A percentile compares a stretch with the other conserved stretches of the same genome.
phyloP scores from a whole-genome alignment of 306 rosid species.

The Rosa rugosa region DNA sequence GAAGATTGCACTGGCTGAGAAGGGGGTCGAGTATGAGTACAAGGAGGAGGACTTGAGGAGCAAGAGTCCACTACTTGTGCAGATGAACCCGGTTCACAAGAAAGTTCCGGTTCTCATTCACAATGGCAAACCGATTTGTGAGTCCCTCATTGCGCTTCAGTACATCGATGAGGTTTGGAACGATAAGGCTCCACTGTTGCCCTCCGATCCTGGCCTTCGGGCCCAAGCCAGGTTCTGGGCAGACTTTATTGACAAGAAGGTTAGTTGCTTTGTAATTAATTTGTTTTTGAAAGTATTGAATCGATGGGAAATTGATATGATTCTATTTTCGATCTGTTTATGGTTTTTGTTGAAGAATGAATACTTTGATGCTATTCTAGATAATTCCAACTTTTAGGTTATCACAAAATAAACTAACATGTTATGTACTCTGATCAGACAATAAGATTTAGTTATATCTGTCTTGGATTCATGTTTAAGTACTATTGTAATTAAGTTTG shows the following conservation, averaged over 20 bases:
- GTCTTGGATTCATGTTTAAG: too few species aligned
- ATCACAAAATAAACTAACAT: too few species aligned
- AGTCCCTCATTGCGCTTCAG: slow-evolving; percentile 39
- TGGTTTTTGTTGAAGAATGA: too few species aligned
- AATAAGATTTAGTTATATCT: too few species aligned
- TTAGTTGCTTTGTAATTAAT: not conserved
- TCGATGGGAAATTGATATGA: too few species aligned
- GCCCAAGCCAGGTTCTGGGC: slow-evolving; percentile 52
- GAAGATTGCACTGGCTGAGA: slow-evolving; percentile 35
- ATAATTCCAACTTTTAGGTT: too few species aligned
- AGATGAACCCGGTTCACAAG: slow-evolving; percentile 55
- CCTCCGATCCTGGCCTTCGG: slow-evolving; percentile 38
- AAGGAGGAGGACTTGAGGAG: slow-evolving; percentile 34
- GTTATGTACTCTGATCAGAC: too few species aligned
- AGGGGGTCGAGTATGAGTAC: slow-evolving; percentile 34
- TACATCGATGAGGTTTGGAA: slow-evolving; percentile 45
- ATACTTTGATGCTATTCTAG: too few species aligned
- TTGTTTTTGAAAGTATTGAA: too few species aligned
- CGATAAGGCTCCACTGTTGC: slow-evolving; percentile 20
- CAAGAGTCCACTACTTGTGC: slow-evolving; percentile 44
- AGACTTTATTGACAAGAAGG: slow-evolving; percentile 42
- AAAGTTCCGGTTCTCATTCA: slow-evolving; percentile 58
- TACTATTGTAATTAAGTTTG: too few species aligned
- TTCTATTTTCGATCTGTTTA: too few species aligned
- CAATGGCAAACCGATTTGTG: slow-evolving; percentile 45